Evolutionary conservation across 768 basidiomycete genomes (phyloP), one percentile per base, ranked within the genome.

Genomic region (Gautieria morchelliformis): DNA sequence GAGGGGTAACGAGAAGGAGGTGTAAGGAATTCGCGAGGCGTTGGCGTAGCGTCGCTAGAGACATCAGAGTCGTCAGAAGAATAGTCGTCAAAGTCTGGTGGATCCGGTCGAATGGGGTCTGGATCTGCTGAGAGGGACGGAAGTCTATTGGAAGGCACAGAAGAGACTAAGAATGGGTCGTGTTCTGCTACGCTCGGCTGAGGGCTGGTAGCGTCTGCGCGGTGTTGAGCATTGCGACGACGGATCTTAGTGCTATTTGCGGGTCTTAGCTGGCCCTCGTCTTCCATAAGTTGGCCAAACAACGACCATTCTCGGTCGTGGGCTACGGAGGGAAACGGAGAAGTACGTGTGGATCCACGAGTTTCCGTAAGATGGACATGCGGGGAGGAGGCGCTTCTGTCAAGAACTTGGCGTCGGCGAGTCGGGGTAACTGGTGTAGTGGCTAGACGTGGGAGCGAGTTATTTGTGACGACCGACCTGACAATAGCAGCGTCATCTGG

Each of bases 211-310:
- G n/a, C 39, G 12, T 22, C 14, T 22, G 51, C 39, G n/a, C 27
- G 27, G 19, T 24, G 50, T 30, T 24, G 35, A 41, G 42, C 52
- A 50, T 45, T 42, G 19, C 42, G 39, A 20, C 39, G 40, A 37
- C 52, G 37, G 35, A 47, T 20, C 39, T 22, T 46, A 37, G 20
- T 19, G 20, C 35, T 17, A 52, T 14, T 32, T 46, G 35, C 50
- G 39, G 20, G n/a, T n/a, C 39, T 71, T 39, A 74, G 63, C 40
- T 76, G 77, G 1, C 77, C 78, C 48, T 81, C 83, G 62, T 82
- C 81, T 64, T 85, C 80, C 83, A 87, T 85, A 41, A 85, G 66
- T 65, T 87, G 83, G 8, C 77, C 80, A 61, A 88, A 88, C 5
- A 87, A 69, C 0, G 83, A 72, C 87, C 87, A 88, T 70, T 77